Percentiles rank a stretch among this genome's conserved stretches.
phyloP scores from a whole-genome alignment of 805 yeast species.

The Candida gorgasii region DNA sequence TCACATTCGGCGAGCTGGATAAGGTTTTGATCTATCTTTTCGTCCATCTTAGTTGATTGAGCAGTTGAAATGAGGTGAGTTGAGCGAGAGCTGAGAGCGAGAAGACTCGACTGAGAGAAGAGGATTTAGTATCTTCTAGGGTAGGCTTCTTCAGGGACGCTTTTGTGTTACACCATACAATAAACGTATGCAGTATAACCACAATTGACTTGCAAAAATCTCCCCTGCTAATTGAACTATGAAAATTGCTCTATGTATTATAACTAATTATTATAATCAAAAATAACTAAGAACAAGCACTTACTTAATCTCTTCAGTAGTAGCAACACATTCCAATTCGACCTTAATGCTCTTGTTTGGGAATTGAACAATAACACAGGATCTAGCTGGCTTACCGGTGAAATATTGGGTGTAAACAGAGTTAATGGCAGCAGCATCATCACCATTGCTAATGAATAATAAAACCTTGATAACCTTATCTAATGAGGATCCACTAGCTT shows the following conservation, averaged over 20 bases:
- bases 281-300: too few species aligned
- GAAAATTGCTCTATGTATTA: background rate
- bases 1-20: slow-evolving; percentile 58
- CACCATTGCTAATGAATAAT: slow-evolving; percentile 43
- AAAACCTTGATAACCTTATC: slow-evolving; percentile 48
- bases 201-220: too few species aligned
- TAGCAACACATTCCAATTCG: slow-evolving; percentile 49
- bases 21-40: slow-evolving; percentile 28
- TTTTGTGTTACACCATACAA: too few species aligned
- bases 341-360: slow-evolving; percentile 46
- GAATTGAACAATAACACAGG: slow-evolving; percentile 49
- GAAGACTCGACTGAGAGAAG: too few species aligned
- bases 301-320: background rate
- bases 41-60: slow-evolving; percentile 9
- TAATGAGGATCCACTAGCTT: slow-evolving; percentile 43
- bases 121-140: too few species aligned
- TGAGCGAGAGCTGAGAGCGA: too few species aligned
- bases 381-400: slow-evolving; percentile 49
- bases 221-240: too few species aligned
- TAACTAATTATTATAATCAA: background rate
- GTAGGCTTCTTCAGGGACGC: too few species aligned
- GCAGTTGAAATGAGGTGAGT: too few species aligned
- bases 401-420: slow-evolving; percentile 44
- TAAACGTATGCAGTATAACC: too few species aligned
- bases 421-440: slow-evolving; percentile 42